A percentile compares a stretch with the other conserved stretches of the same genome.
Evolutionary conservation across 305 asterid genomes (phyloP).

Genomic region (Withania somnifera): DNA sequence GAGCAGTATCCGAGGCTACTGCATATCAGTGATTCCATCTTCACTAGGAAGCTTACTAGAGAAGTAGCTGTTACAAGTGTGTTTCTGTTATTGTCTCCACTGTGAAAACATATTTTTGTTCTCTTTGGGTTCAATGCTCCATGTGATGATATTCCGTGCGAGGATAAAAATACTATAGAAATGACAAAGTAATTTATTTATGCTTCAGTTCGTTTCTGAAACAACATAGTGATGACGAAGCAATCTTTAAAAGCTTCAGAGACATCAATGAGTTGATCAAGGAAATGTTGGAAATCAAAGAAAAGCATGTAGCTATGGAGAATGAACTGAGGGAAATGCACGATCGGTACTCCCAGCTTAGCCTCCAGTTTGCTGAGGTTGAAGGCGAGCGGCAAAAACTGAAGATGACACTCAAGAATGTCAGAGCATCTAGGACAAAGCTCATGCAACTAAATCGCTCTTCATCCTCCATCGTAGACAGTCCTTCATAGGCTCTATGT

Average conservation of each 20-base stretch:
- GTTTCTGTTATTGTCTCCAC: neutral
- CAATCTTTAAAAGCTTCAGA: conserved; percentile 74
- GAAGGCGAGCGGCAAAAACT: conserved; percentile 97
- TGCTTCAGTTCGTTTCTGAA: conserved; percentile 66
- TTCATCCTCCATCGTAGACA: conserved; percentile 34
- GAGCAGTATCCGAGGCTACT: neutral
- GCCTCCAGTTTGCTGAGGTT: conserved; percentile 96
- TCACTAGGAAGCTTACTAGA: neutral
- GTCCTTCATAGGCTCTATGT: conserved; percentile 20
- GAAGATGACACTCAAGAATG: conserved; percentile 73
- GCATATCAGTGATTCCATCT: neutral
- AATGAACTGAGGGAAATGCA: conserved; percentile 88
- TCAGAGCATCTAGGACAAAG: conserved; percentile 43
- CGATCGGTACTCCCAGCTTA: conserved; percentile 71
- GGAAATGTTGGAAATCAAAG: conserved; percentile 77
- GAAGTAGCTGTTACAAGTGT: neutral
- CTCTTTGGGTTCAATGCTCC: neutral
- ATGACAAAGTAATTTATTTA: neutral
- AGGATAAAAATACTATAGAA: neutral
- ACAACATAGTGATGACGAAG: conserved; percentile 84
- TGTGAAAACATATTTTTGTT: neutral
- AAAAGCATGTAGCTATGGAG: conserved; percentile 54
- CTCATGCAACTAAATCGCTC: conserved; percentile 27
- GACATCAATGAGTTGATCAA: conserved; percentile 84
- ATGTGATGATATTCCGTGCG: neutral